Evolutionary conservation across 208 protist genomes (phyloP).

Genomic region (Leishmania gerbilli): DNA sequence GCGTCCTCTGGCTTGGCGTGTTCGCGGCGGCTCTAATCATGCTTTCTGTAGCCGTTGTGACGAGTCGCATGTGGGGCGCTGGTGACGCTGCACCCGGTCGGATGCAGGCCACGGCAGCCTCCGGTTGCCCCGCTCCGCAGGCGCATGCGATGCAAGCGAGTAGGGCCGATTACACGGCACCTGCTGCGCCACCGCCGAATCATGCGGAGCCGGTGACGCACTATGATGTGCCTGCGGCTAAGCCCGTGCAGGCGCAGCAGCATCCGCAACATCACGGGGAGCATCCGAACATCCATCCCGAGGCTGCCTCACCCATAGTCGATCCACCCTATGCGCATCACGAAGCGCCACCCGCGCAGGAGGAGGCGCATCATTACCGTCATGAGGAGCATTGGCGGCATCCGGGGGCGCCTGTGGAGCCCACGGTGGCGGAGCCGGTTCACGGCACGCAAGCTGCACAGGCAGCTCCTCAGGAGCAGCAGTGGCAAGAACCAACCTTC

Average conservation of each 20-base stretch:
- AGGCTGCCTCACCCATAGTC: neutral
- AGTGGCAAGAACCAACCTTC: neutral
- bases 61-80: neutral
- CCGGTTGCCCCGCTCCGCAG: neutral
- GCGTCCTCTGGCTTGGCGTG: constrained; percentile 13
- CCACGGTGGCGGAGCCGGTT: too few relatives aligned
- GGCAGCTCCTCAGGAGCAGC: neutral
- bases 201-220: neutral
- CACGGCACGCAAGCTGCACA: neutral
- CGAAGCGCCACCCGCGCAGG: neutral
- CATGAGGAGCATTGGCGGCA: neutral
- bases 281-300: neutral
- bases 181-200: neutral
- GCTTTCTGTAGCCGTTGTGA: constrained; percentile 18
- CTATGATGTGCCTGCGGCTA: neutral
- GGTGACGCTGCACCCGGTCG: neutral
- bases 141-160: neutral
- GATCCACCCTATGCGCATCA: neutral
- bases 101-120: neutral
- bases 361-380: neutral
- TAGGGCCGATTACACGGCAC: neutral
- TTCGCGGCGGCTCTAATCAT: constrained; percentile 17
- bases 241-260: neutral
- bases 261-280: neutral
- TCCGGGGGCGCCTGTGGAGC: neutral